Evolutionary conservation across 1,284 basidiomycete genomes (phyloP).

Genomic region (Fomitopsis schrenkii): DNA sequence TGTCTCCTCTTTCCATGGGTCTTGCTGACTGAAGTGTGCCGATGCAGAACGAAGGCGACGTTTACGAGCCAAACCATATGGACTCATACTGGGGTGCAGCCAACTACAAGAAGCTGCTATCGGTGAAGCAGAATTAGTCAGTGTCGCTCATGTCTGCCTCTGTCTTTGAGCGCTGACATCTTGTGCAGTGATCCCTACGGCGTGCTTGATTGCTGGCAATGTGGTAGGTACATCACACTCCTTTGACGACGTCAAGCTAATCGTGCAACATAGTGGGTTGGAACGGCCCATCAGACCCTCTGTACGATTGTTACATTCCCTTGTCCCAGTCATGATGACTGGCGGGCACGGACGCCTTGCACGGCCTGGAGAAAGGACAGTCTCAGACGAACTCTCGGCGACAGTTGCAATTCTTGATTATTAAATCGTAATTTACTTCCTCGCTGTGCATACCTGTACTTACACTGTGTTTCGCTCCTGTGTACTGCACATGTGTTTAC

Average conservation of each 20-base stretch:
- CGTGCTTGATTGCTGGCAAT: conserved; percentile 58
- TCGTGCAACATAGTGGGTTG: conserved; percentile 18
- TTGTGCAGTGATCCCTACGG: conserved; percentile 46
- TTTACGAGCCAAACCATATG: conserved; percentile 50
- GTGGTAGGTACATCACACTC: conserved; percentile 36
- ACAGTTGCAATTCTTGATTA: not conserved
- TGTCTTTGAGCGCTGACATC: conserved; percentile 1
- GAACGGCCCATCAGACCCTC: conserved; percentile 15
- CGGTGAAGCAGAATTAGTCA: conserved; percentile 54
- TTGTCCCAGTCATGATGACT: not conserved
- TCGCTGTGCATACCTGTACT: too few relatives aligned
- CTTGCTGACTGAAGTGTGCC: not conserved
- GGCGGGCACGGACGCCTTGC: not conserved
- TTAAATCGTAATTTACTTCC: not conserved
- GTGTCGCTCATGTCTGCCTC: conserved; percentile 13
- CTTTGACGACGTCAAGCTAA: not conserved
- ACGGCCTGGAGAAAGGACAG: not conserved
- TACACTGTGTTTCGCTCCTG: not conserved
- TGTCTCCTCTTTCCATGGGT: conserved; percentile 3
- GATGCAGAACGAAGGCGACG: conserved; percentile 53
- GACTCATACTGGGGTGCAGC: conserved; percentile 46
- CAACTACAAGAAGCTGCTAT: conserved; percentile 42
- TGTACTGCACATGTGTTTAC: not conserved
- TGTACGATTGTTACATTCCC: conserved; percentile 20
- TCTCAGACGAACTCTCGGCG: not conserved